A percentile compares a stretch with the other conserved stretches of the same genome.
phyloP scores from a whole-genome alignment of 164 flowering plant species.

The Annona squamosa region DNA sequence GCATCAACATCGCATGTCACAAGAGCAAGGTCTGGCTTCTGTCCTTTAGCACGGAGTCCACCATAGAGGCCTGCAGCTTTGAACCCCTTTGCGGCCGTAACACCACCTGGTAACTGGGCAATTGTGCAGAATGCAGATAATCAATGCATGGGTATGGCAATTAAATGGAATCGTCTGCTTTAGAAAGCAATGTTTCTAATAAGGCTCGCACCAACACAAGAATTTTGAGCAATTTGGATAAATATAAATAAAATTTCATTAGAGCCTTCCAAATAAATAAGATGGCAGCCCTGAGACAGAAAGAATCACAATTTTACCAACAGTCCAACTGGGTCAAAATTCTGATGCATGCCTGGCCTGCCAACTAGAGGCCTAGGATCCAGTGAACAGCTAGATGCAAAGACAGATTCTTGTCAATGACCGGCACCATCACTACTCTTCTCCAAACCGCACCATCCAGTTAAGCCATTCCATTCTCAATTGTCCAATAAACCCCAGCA shows the following conservation, averaged over 20 bases:
- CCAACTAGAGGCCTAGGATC: neutral
- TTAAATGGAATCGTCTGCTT: neutral
- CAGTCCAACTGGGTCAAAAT: too few species aligned
- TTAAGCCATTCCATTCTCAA: neutral
- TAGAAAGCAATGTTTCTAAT: neutral
- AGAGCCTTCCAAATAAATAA: neutral
- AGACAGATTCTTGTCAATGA: neutral
- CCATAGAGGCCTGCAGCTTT: slow-evolving; percentile 90
- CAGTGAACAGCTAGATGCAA: neutral
- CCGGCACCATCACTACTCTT: neutral
- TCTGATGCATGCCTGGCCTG: too few species aligned
- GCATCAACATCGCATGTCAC: slow-evolving; percentile 95
- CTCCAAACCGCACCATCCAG: neutral
- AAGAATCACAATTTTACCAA: too few species aligned
- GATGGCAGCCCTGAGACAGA: neutral
- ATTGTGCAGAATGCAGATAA: neutral
- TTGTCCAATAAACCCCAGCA: neutral
- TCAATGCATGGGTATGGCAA: neutral
- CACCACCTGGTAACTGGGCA: slow-evolving; percentile 80
- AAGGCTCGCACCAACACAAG: neutral
- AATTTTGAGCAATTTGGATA: neutral
- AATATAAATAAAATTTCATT: too few species aligned
- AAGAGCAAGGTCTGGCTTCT: slow-evolving; percentile 95
- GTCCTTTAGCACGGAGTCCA: slow-evolving; percentile 77
- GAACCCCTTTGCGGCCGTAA: slow-evolving; percentile 89